phyloP scores from a whole-genome alignment of 371 early-diverging fungal genomes.

The Mucor indicus region DNA sequence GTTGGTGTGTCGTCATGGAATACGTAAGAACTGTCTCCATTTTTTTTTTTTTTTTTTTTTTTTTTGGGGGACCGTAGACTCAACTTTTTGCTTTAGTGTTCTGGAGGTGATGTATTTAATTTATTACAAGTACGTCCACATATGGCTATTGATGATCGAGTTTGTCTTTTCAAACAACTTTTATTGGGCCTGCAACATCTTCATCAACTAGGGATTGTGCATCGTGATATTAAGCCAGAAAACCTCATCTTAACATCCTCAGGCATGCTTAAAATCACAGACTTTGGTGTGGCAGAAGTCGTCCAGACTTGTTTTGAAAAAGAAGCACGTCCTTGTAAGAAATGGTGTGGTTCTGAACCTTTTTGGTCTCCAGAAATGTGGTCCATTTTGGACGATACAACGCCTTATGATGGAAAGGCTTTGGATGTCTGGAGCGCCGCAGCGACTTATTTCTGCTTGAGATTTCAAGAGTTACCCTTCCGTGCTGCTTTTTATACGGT shows the following conservation, averaged over 20 bases:
- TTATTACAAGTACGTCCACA: slow-evolving; percentile 42
- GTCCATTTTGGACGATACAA: slow-evolving; percentile 45
- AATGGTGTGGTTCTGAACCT: slow-evolving; percentile 84
- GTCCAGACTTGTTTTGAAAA: slow-evolving; percentile 81
- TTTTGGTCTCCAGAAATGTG: slow-evolving; percentile 89
- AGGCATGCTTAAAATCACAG: slow-evolving; percentile 91
- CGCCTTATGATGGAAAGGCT: slow-evolving; percentile 70
- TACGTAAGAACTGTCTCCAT: slow-evolving; percentile 39
- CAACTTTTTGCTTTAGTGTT: slow-evolving; percentile 31
- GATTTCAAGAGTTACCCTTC: slow-evolving; percentile 67
- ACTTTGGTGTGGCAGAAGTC: slow-evolving; percentile 96
- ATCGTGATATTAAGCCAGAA: slow-evolving; percentile 89
- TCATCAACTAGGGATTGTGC: slow-evolving; percentile 89
- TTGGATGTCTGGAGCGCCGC: slow-evolving; percentile 87
- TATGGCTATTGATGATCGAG: slow-evolving; percentile 42
- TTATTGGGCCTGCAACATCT: slow-evolving; percentile 94
- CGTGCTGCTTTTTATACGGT: slow-evolving; percentile 35
- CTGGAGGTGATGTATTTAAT: slow-evolving; percentile 62
- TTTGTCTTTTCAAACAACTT: slow-evolving; percentile 79
- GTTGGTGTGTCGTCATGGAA: slow-evolving; percentile 71
- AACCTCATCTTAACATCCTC: slow-evolving; percentile 85
- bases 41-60: background rate
- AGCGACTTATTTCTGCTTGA: slow-evolving; percentile 78
- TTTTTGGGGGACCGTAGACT: background rate
- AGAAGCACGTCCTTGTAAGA: slow-evolving; percentile 63